These are phyloP conservation scores for Holtermannia corniformis DNA, from an alignment of 768 basidiomycete species.

Conservation along the genomic window DNA sequence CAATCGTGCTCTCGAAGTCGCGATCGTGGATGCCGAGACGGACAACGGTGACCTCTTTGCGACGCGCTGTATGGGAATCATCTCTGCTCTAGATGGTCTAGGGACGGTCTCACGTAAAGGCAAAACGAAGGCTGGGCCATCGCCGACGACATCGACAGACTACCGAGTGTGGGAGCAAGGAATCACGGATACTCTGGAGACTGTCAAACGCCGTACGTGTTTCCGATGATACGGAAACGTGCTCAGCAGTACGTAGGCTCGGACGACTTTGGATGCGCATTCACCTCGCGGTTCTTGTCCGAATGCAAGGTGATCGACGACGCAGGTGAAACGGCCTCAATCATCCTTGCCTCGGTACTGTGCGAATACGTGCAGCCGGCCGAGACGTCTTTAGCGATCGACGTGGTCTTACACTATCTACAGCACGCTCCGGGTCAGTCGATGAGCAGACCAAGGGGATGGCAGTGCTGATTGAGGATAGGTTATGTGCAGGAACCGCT, in stretches of 20 bases:
- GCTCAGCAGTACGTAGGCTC: no score
- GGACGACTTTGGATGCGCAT: no score
- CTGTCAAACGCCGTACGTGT: constrained; percentile 2
- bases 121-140: no score
- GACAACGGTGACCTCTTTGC: background rate
- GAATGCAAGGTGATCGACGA: background rate
- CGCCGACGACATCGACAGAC: no score
- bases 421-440: background rate
- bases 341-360: constrained; percentile 5
- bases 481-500: constrained; percentile 10
- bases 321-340: background rate
- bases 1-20: constrained; percentile 12
- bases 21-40: constrained; percentile 3
- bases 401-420: background rate
- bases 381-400: background rate
- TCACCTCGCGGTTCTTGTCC: background rate
- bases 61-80: background rate
- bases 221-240: no score
- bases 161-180: constrained; percentile 9
- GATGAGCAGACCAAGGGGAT: no score
- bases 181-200: background rate
- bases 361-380: constrained; percentile 1
- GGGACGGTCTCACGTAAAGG: no score
- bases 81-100: no score
- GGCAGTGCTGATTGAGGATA: background rate